Evolutionary conservation across 805 yeast species (phyloP), one percentile per base, ranked within the genome.

Genomic region (Candida khao-thaluensis): DNA sequence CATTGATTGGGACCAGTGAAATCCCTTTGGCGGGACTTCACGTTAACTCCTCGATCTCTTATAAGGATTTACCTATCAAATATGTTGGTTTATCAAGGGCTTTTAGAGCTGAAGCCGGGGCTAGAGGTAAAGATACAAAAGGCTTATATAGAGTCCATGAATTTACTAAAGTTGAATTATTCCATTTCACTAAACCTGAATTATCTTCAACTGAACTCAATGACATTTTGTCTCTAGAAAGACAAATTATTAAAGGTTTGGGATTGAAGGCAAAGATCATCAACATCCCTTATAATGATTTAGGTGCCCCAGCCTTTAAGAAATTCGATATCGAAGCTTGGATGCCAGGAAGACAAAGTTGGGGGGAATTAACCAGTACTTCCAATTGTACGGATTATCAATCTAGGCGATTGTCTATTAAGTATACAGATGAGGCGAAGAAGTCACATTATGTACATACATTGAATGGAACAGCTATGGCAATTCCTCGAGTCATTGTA

Each of bases 71-170:
- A 5, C 89, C 95, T 0, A 47, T 66, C 10, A 80, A 76, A 51
- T 66, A 77, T 20, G 93, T 80, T 9, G 99, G 97, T 1, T 71
- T 88, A 1, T 83, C 95, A 38, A 71, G 97, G 47, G 79, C 95
- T 45, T 93, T 81, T 56, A 71, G 99, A 45, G 96, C 97, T 0
- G 99, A 93, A 57, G 99, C 99, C 0, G 99, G 98, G 2, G 93
- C 98, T 1, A 76, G 96, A 40, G 99, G 99, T 2, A 78, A 77
- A 48, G 97, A 88, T 49, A 88, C 97, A 0, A 80, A 82, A 51
- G 99, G 99, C 0, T 67, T 93, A 1, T 93, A 93, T 51, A 69
- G 99, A 30, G 97, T 93, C 17, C 99, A 93, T 57, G 99, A 93
- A 63, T 93, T 93, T 59, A 86, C 95, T 8, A 93, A 93, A 59